These are phyloP conservation scores for Salvia miltiorrhiza DNA, from an alignment of 257 asterid genomes.

Conservation along the genomic window DNA sequence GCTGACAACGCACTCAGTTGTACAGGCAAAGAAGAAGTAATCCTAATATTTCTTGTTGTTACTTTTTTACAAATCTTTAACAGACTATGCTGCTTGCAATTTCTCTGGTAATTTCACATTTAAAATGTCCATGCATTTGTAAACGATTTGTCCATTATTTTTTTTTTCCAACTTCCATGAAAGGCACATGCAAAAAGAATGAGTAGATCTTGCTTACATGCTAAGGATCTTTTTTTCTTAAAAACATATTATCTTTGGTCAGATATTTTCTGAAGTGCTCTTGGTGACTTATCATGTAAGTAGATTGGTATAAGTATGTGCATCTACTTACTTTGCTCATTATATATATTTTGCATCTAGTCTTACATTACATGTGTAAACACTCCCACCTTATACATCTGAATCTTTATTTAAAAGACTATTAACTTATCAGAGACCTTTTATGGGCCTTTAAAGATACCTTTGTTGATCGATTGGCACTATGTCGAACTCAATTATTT, in stretches of 20 bases:
- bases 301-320: neutral
- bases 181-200: too few relatives aligned
- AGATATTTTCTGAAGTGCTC: too few relatives aligned
- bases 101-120: neutral
- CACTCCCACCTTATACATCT: too few relatives aligned
- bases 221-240: too few relatives aligned
- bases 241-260: too few relatives aligned
- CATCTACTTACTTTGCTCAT: neutral
- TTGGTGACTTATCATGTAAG: neutral
- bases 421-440: too few relatives aligned
- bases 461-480: too few relatives aligned
- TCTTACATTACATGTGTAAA: too few relatives aligned
- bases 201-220: too few relatives aligned
- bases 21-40: neutral
- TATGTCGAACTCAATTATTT: too few relatives aligned
- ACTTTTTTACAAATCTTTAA: neutral
- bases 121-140: neutral
- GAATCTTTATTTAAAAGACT: too few relatives aligned
- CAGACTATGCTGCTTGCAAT: neutral
- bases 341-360: neutral
- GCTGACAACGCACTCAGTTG: neutral
- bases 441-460: too few relatives aligned
- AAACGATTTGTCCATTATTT: neutral
- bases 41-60: slow-evolving; percentile 1
- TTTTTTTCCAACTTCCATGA: neutral